phyloP scores from a whole-genome alignment of 2,329 filamentous ascomycete genomes.

The Neopestalotiopsis clavispora region DNA sequence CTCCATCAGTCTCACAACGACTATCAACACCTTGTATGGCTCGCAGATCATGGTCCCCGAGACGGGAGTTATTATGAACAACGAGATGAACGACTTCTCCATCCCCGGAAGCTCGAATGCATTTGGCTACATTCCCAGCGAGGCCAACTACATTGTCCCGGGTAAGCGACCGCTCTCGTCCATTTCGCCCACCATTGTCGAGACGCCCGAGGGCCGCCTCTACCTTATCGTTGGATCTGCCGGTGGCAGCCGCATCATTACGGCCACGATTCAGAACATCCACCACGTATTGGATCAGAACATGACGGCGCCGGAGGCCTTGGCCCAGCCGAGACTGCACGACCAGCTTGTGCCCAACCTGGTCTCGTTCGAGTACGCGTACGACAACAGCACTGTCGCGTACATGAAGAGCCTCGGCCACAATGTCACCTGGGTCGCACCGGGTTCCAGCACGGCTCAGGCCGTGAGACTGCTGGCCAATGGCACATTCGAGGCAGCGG shows the following conservation, averaged over 20 bases:
- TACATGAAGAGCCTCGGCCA: slow-evolving; percentile 71
- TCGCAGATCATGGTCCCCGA: slow-evolving; percentile 78
- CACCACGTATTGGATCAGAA: slow-evolving; percentile 74
- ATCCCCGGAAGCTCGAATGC: slow-evolving; percentile 73
- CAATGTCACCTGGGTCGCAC: slow-evolving; percentile 74
- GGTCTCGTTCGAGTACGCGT: slow-evolving; percentile 73
- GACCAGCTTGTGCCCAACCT: slow-evolving; percentile 79
- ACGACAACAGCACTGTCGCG: slow-evolving; percentile 70
- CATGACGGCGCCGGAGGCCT: slow-evolving; percentile 64
- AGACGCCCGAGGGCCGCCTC: slow-evolving; percentile 69
- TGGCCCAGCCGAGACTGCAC: slow-evolving; percentile 75
- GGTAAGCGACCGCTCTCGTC: slow-evolving; percentile 81
- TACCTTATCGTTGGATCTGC: slow-evolving; percentile 78
- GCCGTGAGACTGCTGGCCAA: slow-evolving; percentile 68
- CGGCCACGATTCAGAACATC: slow-evolving; percentile 77
- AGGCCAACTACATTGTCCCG: slow-evolving; percentile 76
- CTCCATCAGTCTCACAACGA: slow-evolving; percentile 78
- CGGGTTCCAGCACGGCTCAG: slow-evolving; percentile 74
- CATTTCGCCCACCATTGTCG: slow-evolving; percentile 79
- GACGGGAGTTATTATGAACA: slow-evolving; percentile 77
- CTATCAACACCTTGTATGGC: slow-evolving; percentile 81
- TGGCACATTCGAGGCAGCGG: slow-evolving; percentile 76
- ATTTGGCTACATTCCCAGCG: slow-evolving; percentile 78
- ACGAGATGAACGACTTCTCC: slow-evolving; percentile 74
- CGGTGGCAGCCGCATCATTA: slow-evolving; percentile 85